Evolutionary conservation across 202 grass and related monocot genomes (phyloP).

Genomic region (Setaria viridis): DNA sequence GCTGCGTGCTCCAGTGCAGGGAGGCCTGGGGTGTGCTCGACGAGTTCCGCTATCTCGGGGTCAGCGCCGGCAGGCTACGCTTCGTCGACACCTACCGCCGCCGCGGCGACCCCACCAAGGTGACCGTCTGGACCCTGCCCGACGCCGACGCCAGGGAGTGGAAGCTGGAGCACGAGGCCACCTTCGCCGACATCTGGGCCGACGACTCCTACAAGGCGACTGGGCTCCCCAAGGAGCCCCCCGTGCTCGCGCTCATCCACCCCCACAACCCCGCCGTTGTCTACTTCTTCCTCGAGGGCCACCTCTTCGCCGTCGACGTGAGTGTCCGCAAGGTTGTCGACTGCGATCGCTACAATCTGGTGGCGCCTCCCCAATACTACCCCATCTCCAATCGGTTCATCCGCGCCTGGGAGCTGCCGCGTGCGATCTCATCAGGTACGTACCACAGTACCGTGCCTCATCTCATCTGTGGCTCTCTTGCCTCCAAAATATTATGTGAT

Average conservation of each 20-base stretch:
- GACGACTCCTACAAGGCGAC: constrained; percentile 21
- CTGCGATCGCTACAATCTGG: constrained; percentile 7
- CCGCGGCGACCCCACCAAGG: too few relatives aligned
- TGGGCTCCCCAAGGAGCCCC: neutral
- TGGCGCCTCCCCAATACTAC: constrained; percentile 7
- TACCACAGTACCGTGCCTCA: too few relatives aligned
- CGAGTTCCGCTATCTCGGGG: neutral
- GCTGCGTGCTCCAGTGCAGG: neutral
- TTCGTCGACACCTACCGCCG: constrained; percentile 1
- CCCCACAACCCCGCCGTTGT: constrained; percentile 30
- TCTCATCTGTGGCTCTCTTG: too few relatives aligned
- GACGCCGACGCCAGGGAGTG: too few relatives aligned
- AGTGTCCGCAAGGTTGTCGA: neutral
- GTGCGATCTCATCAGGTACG: neutral
- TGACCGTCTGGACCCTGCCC: too few relatives aligned
- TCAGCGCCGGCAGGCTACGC: constrained; percentile 23
- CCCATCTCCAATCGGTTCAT: constrained; percentile 7
- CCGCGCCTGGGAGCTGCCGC: constrained; percentile 33
- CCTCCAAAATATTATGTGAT: too few relatives aligned
- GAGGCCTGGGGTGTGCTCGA: neutral
- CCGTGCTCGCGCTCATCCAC: constrained; percentile 34
- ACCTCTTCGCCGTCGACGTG: constrained; percentile 27
- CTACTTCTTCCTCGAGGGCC: constrained; percentile 16
- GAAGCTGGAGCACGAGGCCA: too few relatives aligned
- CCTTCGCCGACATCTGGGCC: constrained; percentile 16